These are phyloP conservation scores for Camelina hispida DNA, from an alignment of 345 rosid genomes.

Conservation along the genomic window DNA sequence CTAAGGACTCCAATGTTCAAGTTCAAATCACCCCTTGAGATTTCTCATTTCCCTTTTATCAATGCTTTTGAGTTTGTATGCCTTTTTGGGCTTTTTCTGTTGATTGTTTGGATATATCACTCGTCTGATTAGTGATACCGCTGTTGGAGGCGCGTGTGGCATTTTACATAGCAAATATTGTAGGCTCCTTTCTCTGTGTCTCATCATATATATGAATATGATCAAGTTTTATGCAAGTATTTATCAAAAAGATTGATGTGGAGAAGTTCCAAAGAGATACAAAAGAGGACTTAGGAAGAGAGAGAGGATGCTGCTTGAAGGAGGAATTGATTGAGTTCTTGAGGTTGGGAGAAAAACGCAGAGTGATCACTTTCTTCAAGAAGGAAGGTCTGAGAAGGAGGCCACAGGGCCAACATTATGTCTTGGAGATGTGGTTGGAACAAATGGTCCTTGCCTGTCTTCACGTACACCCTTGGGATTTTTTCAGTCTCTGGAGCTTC, in stretches of 20 bases:
- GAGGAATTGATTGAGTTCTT: slow-evolving; percentile 37
- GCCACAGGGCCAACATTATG: slow-evolving; percentile 47
- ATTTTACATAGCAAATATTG: slow-evolving; percentile 23
- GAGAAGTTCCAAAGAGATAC: slow-evolving; percentile 10
- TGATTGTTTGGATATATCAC: slow-evolving; percentile 34
- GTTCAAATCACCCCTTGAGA: slow-evolving; percentile 77
- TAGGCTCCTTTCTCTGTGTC: slow-evolving; percentile 21
- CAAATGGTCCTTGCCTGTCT: slow-evolving; percentile 45
- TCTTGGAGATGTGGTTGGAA: slow-evolving; percentile 36
- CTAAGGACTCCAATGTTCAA: slow-evolving; percentile 76
- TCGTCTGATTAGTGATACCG: slow-evolving; percentile 24
- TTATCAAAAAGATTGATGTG: slow-evolving; percentile 11
- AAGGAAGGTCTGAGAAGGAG: slow-evolving; percentile 39
- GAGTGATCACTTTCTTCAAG: slow-evolving; percentile 49
- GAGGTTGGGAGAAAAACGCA: slow-evolving; percentile 50
- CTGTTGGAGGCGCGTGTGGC: slow-evolving; percentile 17
- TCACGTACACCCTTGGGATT: slow-evolving; percentile 48
- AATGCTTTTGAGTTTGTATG: slow-evolving; percentile 38
- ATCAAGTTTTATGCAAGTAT: slow-evolving; percentile 1
- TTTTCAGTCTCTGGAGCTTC: slow-evolving; percentile 40
- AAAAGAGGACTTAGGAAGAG: slow-evolving; percentile 7
- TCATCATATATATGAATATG: slow-evolving; percentile 30
- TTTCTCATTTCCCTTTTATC: neutral
- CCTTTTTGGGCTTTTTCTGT: slow-evolving; percentile 20
- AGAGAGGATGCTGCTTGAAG: slow-evolving; percentile 41